Base-by-base conservation (phyloP, 1,284 basidiomycete species). In the Ustilago vetiveriae region DNA sequence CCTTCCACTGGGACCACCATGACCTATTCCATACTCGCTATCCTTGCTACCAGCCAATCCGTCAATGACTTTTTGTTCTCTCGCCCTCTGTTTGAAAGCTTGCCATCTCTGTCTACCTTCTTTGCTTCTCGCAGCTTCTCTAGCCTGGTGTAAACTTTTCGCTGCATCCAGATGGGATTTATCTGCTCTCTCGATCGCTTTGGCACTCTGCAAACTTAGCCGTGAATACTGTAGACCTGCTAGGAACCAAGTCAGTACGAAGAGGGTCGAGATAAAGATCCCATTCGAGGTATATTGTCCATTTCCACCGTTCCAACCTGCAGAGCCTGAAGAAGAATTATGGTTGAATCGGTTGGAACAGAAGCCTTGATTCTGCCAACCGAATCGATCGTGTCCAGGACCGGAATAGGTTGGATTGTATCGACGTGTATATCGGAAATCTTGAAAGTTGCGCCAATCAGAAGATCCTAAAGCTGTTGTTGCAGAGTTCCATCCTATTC, bases 1-100 rank as follows among this genome's bases (percentile, higher is more conserved):
- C 23, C 62, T 72, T 0, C 70, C 70, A 23, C 66, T 66, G 10
- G 71, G 71, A 4, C 66, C 71, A 3, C 71, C 66, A 38, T 73
- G 71, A 0, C 71, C 71, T 0, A 73, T 27, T 0, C 57, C 60
- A 23, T 48, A 72, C 7, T 19, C 32, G 21, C 24, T 43, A 3
- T 48, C 43, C n/a, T n/a, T n/a, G n/a, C n/a, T n/a, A n/a, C n/a
- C n/a, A n/a, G n/a, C n/a, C n/a, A 49, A 11, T 13, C 65, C 38
- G 5, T 65, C 46, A 8, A 65, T 3, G 4, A 58, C 23, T 16
- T 45, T 57, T 23, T 56, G 44, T 30, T 69, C 66, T n/a, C 66
- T 40, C 0, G 58, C 65, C 3, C 66, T 10, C 7, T 51, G 27
- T 10, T 51, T 40, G 22, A 63, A 57, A 1, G 65, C 71, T 11